Conservation (phyloP, 441 rosid species). For the Syzygium malaccense region DNA sequence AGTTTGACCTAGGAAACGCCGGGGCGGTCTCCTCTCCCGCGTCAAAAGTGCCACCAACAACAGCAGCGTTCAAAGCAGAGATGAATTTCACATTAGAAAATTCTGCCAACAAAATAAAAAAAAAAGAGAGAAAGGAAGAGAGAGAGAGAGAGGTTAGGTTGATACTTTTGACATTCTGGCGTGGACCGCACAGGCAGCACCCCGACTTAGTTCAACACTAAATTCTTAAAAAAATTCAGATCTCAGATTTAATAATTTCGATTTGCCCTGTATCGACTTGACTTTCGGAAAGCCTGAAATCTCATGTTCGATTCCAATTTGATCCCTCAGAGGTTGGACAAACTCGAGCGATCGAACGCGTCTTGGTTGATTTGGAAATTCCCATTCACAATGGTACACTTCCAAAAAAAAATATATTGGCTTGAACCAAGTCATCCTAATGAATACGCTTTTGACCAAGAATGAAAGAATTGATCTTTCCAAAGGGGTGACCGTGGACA, state of each 20-base stretch:
- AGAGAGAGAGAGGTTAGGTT: not conserved
- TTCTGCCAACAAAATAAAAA: not conserved
- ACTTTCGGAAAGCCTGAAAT: rapidly evolving
- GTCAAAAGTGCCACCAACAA: not conserved
- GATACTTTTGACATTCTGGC: not conserved
- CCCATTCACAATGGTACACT: not conserved
- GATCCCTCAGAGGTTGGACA: not conserved
- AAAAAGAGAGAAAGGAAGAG: no score
- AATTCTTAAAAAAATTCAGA: not conserved
- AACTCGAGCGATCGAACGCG: not conserved
- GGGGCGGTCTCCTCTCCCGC: not conserved
- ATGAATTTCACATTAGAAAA: not conserved
- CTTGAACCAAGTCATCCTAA: not conserved
- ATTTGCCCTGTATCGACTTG: not conserved
- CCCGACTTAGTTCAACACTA: not conserved
- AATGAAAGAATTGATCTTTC: not conserved
- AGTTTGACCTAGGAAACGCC: not conserved
- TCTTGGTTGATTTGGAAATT: not conserved
- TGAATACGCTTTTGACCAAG: not conserved
- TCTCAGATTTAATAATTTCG: not conserved
- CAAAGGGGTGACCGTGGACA: not conserved
- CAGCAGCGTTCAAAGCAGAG: not conserved
- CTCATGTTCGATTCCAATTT: not conserved
- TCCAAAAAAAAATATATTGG: not conserved
- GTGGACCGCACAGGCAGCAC: not conserved